These are phyloP conservation scores for Morella rubra DNA, from an alignment of 306 rosid genomes.

Conservation along the genomic window DNA sequence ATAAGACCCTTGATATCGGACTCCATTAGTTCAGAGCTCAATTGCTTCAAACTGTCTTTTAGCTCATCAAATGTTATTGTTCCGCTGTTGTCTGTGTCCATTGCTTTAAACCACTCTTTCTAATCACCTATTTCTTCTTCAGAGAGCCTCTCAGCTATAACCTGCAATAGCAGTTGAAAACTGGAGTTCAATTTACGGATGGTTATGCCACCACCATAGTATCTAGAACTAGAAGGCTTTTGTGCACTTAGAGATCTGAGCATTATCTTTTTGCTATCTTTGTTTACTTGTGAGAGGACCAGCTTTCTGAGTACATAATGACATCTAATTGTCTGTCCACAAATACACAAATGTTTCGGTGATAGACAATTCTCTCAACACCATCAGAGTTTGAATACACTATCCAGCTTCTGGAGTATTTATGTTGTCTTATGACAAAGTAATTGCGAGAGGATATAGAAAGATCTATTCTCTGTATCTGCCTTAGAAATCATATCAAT, in stretches of 20 bases:
- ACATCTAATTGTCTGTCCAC: not conserved
- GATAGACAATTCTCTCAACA: not conserved
- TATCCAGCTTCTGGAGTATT: not conserved
- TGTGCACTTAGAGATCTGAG: not conserved
- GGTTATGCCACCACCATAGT: not conserved
- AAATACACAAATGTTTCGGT: not conserved
- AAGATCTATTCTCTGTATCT: too few relatives aligned
- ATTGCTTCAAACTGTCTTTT: constrained; percentile 54
- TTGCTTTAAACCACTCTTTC: constrained; percentile 57
- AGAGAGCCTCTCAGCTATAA: constrained; percentile 61
- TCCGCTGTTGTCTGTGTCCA: constrained; percentile 61
- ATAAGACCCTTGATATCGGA: constrained; percentile 64
- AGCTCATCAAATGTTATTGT: constrained; percentile 60
- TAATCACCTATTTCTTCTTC: constrained; percentile 67
- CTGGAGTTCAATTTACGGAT: not conserved
- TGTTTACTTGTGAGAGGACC: not conserved
- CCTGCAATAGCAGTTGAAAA: constrained; percentile 28
- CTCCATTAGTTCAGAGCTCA: constrained; percentile 66
- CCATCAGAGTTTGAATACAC: not conserved
- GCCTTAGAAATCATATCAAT: too few relatives aligned
- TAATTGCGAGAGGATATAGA: too few relatives aligned
- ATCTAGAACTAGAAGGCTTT: not conserved
- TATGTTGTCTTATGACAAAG: too few relatives aligned
- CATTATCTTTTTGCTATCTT: not conserved
- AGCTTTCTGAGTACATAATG: not conserved